These are phyloP conservation scores for Stagonosporopsis vannaccii DNA, from an alignment of 2,329 filamentous ascomycete species.

Conservation along the genomic window DNA sequence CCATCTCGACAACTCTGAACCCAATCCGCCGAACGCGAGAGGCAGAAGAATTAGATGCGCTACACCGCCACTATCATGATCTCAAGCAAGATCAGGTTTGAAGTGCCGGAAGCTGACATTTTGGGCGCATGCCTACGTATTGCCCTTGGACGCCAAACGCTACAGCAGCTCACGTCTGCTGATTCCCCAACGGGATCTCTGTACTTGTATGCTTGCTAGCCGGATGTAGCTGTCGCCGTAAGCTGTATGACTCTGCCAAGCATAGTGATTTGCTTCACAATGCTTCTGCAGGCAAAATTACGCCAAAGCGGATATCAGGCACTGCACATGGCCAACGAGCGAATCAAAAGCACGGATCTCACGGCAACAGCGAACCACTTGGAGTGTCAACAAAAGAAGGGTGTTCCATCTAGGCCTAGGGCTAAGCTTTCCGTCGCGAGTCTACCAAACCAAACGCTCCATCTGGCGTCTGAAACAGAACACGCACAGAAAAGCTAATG, in stretches of 20 bases:
- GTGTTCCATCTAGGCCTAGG: conserved; percentile 8
- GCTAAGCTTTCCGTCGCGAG: conserved; percentile 33
- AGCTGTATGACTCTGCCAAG: conserved; percentile 6
- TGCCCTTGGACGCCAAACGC: neutral
- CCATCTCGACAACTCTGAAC: conserved; percentile 13
- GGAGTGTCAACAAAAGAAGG: neutral
- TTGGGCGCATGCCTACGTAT: neutral
- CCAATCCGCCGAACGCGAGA: neutral
- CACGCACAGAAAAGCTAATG: conserved; percentile 29
- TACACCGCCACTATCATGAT: neutral
- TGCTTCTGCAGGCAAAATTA: conserved; percentile 17
- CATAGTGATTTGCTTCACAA: conserved; percentile 12
- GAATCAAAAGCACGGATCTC: conserved; percentile 17
- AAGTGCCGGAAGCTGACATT: neutral
- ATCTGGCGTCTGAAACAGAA: conserved; percentile 38
- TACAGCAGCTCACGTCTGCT: neutral
- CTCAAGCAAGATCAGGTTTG: neutral
- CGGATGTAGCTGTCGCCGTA: neutral
- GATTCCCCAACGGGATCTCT: neutral
- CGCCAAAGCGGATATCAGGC: conserved; percentile 8
- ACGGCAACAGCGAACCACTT: conserved; percentile 19
- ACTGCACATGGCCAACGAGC: conserved; percentile 11
- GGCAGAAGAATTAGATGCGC: neutral
- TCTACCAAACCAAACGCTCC: conserved; percentile 35
- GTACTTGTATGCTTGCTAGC: neutral